phyloP scores from a whole-genome alignment of 2,329 filamentous ascomycete genomes.

The Monosporascus sp. region DNA sequence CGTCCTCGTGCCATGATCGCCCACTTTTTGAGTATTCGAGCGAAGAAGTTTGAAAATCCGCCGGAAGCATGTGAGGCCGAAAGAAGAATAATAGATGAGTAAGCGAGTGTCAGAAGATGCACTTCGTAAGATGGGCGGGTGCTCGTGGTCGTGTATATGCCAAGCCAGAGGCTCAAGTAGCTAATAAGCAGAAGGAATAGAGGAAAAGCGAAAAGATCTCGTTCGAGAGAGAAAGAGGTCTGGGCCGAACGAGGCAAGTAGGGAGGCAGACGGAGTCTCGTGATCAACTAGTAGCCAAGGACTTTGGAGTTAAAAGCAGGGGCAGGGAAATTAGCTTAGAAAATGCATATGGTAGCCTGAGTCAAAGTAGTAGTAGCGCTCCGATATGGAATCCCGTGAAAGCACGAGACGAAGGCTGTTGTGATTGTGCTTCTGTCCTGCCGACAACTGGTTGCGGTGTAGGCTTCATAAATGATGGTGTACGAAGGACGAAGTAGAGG shows the following conservation, averaged over 20 bases:
- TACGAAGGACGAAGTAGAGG: neutral
- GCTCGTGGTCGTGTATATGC: too few relatives aligned
- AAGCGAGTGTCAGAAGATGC: too few relatives aligned
- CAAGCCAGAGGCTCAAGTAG: too few relatives aligned
- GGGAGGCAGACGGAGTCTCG: neutral
- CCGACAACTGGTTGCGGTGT: too few relatives aligned
- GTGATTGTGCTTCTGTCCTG: too few relatives aligned
- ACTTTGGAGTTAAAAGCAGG: neutral
- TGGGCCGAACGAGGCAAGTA: neutral
- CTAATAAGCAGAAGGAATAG: too few relatives aligned
- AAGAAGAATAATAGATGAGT: neutral
- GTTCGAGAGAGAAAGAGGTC: neutral
- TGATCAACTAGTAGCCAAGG: neutral
- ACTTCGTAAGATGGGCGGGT: too few relatives aligned
- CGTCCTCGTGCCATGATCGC: constrained; percentile 26
- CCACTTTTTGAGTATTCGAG: constrained; percentile 12
- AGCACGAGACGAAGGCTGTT: too few relatives aligned
- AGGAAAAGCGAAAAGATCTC: too few relatives aligned
- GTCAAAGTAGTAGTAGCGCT: too few relatives aligned
- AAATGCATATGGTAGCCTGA: neutral
- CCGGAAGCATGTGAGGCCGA: constrained; percentile 18
- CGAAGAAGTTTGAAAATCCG: constrained; percentile 2
- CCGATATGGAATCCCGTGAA: too few relatives aligned
- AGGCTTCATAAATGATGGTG: neutral
- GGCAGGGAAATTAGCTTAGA: neutral